Percentiles rank a stretch among this genome's conserved stretches.
Evolutionary conservation across 345 rosid species (phyloP).

Genomic region (Ceriops tagal): DNA sequence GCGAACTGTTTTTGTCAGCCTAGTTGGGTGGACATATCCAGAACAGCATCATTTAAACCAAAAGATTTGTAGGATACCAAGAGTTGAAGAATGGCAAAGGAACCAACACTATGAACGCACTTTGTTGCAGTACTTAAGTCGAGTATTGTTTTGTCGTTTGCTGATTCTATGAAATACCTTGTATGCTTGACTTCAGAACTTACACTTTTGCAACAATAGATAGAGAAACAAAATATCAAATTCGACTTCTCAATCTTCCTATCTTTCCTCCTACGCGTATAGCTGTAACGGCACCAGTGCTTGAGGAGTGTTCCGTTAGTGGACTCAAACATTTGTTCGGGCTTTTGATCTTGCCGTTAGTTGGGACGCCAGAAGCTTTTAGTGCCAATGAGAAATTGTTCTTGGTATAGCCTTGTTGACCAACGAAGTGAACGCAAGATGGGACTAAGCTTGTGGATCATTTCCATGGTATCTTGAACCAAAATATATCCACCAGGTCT

Average conservation of each 20-base stretch:
- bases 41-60: too few species aligned
- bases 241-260: background rate
- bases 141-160: background rate
- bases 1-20: too few species aligned
- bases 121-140: background rate
- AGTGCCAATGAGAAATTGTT: constrained; percentile 60
- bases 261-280: background rate
- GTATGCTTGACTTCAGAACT: background rate
- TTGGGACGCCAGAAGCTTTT: constrained; percentile 84
- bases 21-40: too few species aligned
- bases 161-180: background rate
- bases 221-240: background rate
- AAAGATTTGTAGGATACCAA: too few species aligned
- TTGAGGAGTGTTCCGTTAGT: background rate
- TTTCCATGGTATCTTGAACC: constrained; percentile 65
- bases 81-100: too few species aligned
- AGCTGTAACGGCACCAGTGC: background rate
- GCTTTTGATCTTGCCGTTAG: constrained; percentile 5
- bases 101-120: too few species aligned
- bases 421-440: constrained; percentile 61
- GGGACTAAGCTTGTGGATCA: constrained; percentile 46
- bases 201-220: background rate
- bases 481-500: constrained; percentile 78
- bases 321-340: background rate
- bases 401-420: constrained; percentile 54